A percentile compares a stretch with the other conserved stretches of the same genome.
Evolutionary conservation across 2,329 filamentous ascomycete species (phyloP).

Genomic region (Phyllosticta citrichinensis): DNA sequence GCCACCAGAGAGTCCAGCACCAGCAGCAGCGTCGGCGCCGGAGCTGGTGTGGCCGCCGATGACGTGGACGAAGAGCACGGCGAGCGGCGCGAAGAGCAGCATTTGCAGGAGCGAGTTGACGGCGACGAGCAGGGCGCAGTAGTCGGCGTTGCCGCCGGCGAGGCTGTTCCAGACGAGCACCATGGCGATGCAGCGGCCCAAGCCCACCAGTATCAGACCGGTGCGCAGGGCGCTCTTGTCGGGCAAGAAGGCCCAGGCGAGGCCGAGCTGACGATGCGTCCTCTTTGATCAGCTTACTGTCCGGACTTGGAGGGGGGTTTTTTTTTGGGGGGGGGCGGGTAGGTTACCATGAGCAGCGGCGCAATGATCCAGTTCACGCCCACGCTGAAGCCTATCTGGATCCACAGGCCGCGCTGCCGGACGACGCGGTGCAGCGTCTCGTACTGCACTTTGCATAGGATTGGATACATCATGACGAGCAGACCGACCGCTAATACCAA

Average conservation of each 20-base stretch:
- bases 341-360: constrained; percentile 64
- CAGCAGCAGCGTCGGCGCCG: too few relatives aligned
- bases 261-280: constrained; percentile 28
- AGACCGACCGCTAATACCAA: constrained; percentile 56
- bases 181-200: constrained; percentile 86
- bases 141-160: constrained; percentile 67
- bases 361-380: constrained; percentile 76
- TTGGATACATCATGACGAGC: constrained; percentile 90
- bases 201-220: constrained; percentile 70
- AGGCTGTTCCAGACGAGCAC: constrained; percentile 71
- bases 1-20: too few relatives aligned
- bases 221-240: constrained; percentile 40
- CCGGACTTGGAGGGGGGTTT: not conserved
- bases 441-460: constrained; percentile 75
- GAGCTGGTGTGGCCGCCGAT: constrained; percentile 33
- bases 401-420: constrained; percentile 54
- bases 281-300: constrained; percentile 26
- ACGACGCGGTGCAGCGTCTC: constrained; percentile 64
- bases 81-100: constrained; percentile 37
- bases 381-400: constrained; percentile 67
- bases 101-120: constrained; percentile 41
- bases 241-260: constrained; percentile 51
- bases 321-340: not conserved
- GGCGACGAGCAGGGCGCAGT: constrained; percentile 56
- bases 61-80: constrained; percentile 49